Percentiles rank a stretch among this genome's conserved stretches.
Conservation (phyloP, 768 basidiomycete genomes). For the Suillus bovinus region DNA sequence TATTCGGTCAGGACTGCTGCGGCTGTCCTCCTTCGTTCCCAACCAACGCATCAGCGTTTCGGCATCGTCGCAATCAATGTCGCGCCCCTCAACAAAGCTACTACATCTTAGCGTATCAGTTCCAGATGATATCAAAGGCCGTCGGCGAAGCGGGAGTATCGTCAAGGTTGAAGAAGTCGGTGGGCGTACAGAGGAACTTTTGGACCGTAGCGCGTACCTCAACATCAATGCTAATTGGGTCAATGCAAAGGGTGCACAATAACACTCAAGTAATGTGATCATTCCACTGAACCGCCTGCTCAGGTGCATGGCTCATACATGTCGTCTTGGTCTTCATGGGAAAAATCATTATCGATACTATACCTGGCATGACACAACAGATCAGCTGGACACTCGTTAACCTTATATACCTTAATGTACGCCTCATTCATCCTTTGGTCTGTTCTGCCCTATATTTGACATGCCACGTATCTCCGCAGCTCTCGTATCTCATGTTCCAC, state of each 20-base stretch:
- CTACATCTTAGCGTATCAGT: constrained; percentile 42
- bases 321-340: constrained; percentile 87
- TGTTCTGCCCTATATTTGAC: constrained; percentile 1
- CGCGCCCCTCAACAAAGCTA: constrained; percentile 53
- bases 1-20: neutral
- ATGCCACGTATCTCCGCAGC: constrained; percentile 40
- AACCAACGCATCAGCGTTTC: constrained; percentile 1
- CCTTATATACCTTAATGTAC: constrained; percentile 83
- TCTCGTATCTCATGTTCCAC: constrained; percentile 99
- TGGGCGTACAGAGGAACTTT: constrained; percentile 68
- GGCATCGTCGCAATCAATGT: constrained; percentile 42
- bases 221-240: constrained; percentile 95
- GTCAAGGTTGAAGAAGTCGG: constrained; percentile 87
- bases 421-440: constrained; percentile 31
- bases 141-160: constrained; percentile 69
- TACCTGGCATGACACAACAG: constrained; percentile 93
- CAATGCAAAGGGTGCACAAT: constrained; percentile 76
- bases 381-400: constrained; percentile 96
- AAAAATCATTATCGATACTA: constrained; percentile 90
- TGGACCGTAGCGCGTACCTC: constrained; percentile 78
- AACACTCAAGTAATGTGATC: constrained; percentile 8
- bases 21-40: constrained; percentile 1
- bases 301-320: constrained; percentile 98
- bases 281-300: constrained; percentile 6
- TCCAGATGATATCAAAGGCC: constrained; percentile 38